Base-by-base conservation (phyloP, 148 eudicot genomes). In the Limonium bicolor region DNA sequence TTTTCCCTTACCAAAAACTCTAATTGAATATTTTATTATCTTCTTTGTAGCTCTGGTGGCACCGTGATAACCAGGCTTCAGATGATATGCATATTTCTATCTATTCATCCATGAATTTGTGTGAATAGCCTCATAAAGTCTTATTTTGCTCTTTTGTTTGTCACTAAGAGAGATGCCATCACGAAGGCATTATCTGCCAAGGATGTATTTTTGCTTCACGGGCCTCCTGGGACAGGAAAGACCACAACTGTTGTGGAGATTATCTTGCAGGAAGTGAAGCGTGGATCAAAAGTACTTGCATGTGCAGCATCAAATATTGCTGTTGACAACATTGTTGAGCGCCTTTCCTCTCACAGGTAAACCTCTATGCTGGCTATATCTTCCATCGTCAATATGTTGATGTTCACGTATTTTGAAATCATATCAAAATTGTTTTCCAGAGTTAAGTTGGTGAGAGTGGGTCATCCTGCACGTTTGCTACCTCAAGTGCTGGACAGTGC, bases 241-340 rank as follows among this genome's bases (percentile, higher is more conserved):
- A 88, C 96, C 42, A 88, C 96, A 1, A 88, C 96, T 24, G 94
- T 88, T 35, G 94, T 88, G 36, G 96, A 88, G 63, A 83, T 83
- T 53, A 88, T 88, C 51, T 68, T 88, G 44, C 96, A 88, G 55
- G 96, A 88, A 80, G 92, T 88, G 31, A 83, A 88, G 58, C 92
- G 94, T 59, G 96, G 96, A 44, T 83, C 94, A 45, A 88, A 88
- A 73, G 66, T 88, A 70, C 96, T 88, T 69, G 94, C 94, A 56
- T 83, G 96, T 80, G 96, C 96, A 35, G 96, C 96, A 53, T 88
- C 96, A 48, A 88, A 88, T 63, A 88, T 88, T 61, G 96, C 96
- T 13, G 94, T 88, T 48, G 96, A 88, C 62, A 88, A 88, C 62
- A 83, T 88, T 55, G 96, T 83, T 53, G 96, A 88, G 65, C 75